Percentiles rank a stretch among this genome's conserved stretches.
Evolutionary conservation across 495 filamentous ascomycete genomes (phyloP).

Genomic region (Ramalina peruviana): DNA sequence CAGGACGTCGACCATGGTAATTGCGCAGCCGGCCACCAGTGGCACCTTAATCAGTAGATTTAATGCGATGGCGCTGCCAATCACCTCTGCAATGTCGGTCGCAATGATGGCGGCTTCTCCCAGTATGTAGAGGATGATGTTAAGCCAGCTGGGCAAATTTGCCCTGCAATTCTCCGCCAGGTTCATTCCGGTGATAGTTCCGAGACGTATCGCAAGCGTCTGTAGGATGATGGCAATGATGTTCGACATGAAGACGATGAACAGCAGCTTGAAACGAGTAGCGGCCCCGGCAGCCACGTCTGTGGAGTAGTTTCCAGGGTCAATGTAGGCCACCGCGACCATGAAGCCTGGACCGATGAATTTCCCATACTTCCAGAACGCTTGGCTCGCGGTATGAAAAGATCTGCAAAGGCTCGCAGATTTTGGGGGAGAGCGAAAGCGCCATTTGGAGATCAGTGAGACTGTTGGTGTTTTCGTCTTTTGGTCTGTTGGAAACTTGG

Average conservation of each 20-base stretch:
- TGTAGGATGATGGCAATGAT: slow-evolving; percentile 75
- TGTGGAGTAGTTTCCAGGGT: slow-evolving; percentile 76
- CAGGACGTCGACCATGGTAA: slow-evolving; percentile 74
- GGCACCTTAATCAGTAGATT: slow-evolving; percentile 72
- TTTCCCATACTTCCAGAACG: slow-evolving; percentile 48
- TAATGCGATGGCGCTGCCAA: slow-evolving; percentile 82
- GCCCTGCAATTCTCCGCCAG: slow-evolving; percentile 65
- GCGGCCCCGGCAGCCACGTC: slow-evolving; percentile 62
- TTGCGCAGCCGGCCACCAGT: slow-evolving; percentile 72
- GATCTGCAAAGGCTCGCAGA: too few species aligned
- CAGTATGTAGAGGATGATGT: slow-evolving; percentile 57
- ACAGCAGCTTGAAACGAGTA: slow-evolving; percentile 54
- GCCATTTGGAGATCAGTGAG: too few species aligned
- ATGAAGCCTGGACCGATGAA: slow-evolving; percentile 85
- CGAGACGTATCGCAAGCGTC: slow-evolving; percentile 69
- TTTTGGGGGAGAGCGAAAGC: too few species aligned
- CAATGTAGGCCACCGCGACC: slow-evolving; percentile 67
- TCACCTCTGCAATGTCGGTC: slow-evolving; percentile 87
- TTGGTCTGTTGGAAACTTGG: too few species aligned
- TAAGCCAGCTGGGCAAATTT: slow-evolving; percentile 65
- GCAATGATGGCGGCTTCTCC: slow-evolving; percentile 74
- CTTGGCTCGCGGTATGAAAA: slow-evolving; percentile 1
- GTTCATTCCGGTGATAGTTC: slow-evolving; percentile 73
- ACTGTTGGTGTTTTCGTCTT: too few species aligned
- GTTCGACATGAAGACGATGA: slow-evolving; percentile 72